These are phyloP conservation scores for Clarireedia sp. DNA, from an alignment of 2,329 filamentous ascomycete species.

Conservation along the genomic window DNA sequence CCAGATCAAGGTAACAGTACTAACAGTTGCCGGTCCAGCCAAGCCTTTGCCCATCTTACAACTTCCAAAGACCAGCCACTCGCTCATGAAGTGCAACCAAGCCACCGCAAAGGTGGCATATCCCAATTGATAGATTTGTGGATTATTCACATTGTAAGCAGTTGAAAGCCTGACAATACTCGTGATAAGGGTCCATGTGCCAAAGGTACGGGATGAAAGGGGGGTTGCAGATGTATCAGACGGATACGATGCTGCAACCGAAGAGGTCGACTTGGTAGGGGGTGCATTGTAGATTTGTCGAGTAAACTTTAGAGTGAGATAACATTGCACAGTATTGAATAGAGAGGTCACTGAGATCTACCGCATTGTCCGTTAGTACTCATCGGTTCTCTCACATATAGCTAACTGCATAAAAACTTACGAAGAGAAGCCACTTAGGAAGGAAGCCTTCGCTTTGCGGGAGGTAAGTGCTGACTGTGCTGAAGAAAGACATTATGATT, in stretches of 20 bases:
- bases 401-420: conserved; percentile 30
- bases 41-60: conserved; percentile 55
- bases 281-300: conserved; percentile 67
- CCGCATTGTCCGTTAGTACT: too few species aligned
- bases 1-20: conserved; percentile 45
- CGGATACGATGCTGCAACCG: conserved; percentile 57
- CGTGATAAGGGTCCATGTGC: conserved; percentile 61
- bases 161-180: conserved; percentile 55
- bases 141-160: conserved; percentile 56
- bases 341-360: conserved; percentile 78
- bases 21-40: conserved; percentile 46
- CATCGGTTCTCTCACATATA: not conserved
- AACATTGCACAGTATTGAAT: conserved; percentile 79
- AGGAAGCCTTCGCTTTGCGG: conserved; percentile 40
- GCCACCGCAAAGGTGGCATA: conserved; percentile 58
- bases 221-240: conserved; percentile 63
- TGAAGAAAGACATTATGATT: conserved; percentile 12
- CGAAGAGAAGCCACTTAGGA: conserved; percentile 59
- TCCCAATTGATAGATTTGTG: conserved; percentile 53
- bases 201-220: conserved; percentile 72
- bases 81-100: conserved; percentile 50
- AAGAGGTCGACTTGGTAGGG: conserved; percentile 48
- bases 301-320: conserved; percentile 71
- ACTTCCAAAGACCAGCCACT: conserved; percentile 73
- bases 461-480: conserved; percentile 20